Percentiles rank a stretch among this genome's conserved stretches.
phyloP scores from a whole-genome alignment of 208 protist species.

The Novymonas esmeraldas region DNA sequence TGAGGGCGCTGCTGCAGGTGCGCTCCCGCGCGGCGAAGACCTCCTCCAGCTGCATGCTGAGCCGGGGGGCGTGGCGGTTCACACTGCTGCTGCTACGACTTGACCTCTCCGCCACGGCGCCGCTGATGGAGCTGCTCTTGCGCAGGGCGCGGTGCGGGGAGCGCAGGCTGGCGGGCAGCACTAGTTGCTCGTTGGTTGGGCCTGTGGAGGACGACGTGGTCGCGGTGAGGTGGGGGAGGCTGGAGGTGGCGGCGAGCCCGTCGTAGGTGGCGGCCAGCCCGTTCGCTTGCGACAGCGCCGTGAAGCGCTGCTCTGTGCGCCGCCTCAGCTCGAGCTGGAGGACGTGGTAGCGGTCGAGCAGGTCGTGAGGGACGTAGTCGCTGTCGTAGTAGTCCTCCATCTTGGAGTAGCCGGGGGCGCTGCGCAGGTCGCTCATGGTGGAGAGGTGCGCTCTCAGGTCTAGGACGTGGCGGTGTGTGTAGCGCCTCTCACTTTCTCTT shows the following conservation, averaged over 20 bases:
- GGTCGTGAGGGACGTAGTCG: conserved; percentile 37
- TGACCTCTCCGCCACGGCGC: neutral
- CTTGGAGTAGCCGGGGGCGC: conserved; percentile 11
- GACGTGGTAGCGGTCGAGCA: conserved; percentile 35
- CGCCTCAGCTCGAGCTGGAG: conserved; percentile 20
- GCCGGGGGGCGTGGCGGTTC: neutral
- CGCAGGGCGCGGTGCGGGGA: neutral
- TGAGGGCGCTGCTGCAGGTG: neutral
- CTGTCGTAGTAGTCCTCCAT: conserved; percentile 59
- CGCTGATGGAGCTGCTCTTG: neutral
- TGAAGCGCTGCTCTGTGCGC: conserved; percentile 22
- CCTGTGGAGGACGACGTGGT: neutral
- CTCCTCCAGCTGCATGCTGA: conserved; percentile 1
- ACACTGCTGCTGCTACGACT: neutral
- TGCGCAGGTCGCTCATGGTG: conserved; percentile 14
- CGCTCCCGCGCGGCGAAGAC: neutral
- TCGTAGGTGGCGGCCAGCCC: conserved; percentile 1
- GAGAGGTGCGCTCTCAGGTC: no score
- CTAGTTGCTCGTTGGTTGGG: neutral
- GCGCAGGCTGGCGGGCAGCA: neutral
- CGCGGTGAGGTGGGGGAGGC: neutral
- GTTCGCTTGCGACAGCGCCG: conserved; percentile 3
- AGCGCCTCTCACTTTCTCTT: no score
- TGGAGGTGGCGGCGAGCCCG: neutral
- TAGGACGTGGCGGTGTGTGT: no score